phyloP scores from a whole-genome alignment of 2,329 filamentous ascomycete species.

The Paradendryphiella salina region DNA sequence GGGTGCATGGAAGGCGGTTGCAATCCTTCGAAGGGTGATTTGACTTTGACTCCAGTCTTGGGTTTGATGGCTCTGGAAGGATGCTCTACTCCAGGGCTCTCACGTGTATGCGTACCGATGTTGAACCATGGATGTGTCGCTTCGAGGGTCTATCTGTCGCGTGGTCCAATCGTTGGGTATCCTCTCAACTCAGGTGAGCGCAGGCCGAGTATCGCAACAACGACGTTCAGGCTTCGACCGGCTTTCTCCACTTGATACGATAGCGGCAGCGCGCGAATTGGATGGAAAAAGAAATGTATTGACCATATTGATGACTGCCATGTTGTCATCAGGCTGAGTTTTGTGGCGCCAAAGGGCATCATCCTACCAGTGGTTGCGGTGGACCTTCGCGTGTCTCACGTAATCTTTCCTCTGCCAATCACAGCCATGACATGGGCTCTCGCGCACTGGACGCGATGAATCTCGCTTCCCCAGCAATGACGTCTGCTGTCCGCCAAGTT shows the following conservation, averaged over 20 bases:
- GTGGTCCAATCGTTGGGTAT: conserved; percentile 3
- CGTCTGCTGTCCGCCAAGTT: conserved; percentile 2
- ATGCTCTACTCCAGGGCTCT: background rate
- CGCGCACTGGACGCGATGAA: background rate
- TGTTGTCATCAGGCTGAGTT: conserved; percentile 4
- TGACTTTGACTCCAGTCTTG: background rate
- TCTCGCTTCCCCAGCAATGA: conserved; percentile 1
- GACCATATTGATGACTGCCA: conserved; percentile 3
- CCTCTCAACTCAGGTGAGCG: background rate
- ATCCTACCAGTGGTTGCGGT: conserved; percentile 7
- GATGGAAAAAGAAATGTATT: conserved; percentile 1
- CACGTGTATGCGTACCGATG: background rate
- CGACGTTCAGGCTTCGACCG: background rate
- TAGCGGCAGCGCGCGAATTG: conserved; percentile 5
- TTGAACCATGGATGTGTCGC: background rate
- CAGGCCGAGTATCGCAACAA: background rate
- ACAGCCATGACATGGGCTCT: conserved; percentile 4
- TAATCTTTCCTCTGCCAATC: conserved; percentile 18
- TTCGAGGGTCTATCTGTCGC: background rate
- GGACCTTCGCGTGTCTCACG: conserved; percentile 14
- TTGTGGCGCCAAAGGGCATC: conserved; percentile 13
- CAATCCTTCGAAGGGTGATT: background rate
- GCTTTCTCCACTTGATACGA: conserved; percentile 3
- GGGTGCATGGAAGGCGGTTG: conserved; percentile 3
- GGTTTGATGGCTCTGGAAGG: background rate